A percentile compares a stretch with the other conserved stretches of the same genome.
Conservation (phyloP, 345 rosid genomes). For the Eucalyptus caleyi region DNA sequence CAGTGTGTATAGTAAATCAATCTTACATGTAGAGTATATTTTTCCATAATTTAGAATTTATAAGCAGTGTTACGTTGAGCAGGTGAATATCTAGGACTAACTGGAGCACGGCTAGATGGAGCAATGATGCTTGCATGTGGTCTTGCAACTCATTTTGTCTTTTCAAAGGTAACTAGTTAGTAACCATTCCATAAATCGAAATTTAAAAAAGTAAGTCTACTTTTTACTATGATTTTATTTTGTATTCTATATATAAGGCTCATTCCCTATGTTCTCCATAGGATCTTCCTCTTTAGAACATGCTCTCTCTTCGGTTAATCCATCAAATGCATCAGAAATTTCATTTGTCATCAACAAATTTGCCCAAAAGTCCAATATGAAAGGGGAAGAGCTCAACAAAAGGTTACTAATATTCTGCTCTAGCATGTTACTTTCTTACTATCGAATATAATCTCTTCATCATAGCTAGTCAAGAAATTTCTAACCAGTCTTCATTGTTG, state of each 20-base stretch:
- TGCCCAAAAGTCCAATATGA: not conserved
- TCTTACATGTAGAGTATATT: not conserved
- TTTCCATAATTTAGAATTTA: not conserved
- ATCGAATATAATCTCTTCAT: not conserved
- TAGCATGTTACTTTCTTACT: not conserved
- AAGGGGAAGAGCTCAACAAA: not conserved
- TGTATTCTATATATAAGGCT: too few relatives aligned
- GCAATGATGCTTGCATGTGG: constrained; percentile 17
- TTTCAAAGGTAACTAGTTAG: not conserved
- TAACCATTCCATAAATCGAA: too few relatives aligned
- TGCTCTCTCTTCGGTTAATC: not conserved
- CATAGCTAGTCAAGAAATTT: not conserved
- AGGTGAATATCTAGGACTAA: constrained; percentile 5
- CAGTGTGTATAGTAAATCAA: not conserved
- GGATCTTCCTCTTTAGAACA: not conserved
- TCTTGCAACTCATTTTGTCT: constrained; percentile 16
- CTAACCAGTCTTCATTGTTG: not conserved
- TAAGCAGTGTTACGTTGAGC: not conserved
- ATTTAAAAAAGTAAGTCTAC: not conserved
- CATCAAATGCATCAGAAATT: not conserved
- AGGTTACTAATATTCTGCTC: not conserved
- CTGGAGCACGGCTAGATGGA: constrained; percentile 9
- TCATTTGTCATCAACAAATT: not conserved
- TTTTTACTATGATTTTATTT: too few relatives aligned
- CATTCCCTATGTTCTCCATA: not conserved